These are phyloP conservation scores for Golovinomyces cichoracearum DNA, from an alignment of 2,329 filamentous ascomycete genomes.

Conservation along the genomic window DNA sequence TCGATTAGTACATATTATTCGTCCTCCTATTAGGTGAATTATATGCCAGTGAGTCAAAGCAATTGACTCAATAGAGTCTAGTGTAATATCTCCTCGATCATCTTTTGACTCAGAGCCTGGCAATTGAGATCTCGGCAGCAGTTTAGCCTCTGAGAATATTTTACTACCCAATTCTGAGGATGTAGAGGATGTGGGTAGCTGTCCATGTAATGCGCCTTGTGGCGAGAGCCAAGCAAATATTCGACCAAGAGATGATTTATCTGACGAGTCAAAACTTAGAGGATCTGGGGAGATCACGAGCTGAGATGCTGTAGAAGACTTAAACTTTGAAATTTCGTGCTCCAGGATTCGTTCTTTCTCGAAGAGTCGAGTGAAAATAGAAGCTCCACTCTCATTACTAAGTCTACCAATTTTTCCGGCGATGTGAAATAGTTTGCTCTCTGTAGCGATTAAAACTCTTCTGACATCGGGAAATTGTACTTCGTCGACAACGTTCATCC, in stretches of 20 bases:
- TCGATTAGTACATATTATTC: conserved; percentile 64
- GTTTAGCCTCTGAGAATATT: conserved; percentile 53
- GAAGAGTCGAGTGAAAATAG: conserved; percentile 69
- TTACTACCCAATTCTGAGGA: conserved; percentile 41
- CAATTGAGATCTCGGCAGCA: conserved; percentile 50
- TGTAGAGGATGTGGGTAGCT: conserved; percentile 35
- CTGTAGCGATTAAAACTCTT: conserved; percentile 56
- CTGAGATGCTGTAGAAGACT: conserved; percentile 32
- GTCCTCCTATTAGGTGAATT: conserved; percentile 53
- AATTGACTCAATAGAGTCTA: conserved; percentile 54
- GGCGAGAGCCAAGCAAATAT: conserved; percentile 77
- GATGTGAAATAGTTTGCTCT: conserved; percentile 53
- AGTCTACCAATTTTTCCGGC: conserved; percentile 49
- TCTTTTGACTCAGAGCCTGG: conserved; percentile 39
- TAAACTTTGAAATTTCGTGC: conserved; percentile 41
- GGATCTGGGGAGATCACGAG: conserved; percentile 55
- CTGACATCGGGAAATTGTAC: conserved; percentile 36
- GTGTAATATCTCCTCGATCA: conserved; percentile 35
- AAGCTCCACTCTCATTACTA: conserved; percentile 52
- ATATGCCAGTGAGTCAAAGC: conserved; percentile 87
- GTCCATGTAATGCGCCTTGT: conserved; percentile 72
- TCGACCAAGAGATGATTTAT: conserved; percentile 36
- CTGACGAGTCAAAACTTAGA: conserved; percentile 26
- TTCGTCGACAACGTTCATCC: conserved; percentile 46
- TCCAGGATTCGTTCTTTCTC: conserved; percentile 58